Conservation (phyloP, 345 rosid genomes). For the sweet orange (Citrus sinensis) region DNA sequence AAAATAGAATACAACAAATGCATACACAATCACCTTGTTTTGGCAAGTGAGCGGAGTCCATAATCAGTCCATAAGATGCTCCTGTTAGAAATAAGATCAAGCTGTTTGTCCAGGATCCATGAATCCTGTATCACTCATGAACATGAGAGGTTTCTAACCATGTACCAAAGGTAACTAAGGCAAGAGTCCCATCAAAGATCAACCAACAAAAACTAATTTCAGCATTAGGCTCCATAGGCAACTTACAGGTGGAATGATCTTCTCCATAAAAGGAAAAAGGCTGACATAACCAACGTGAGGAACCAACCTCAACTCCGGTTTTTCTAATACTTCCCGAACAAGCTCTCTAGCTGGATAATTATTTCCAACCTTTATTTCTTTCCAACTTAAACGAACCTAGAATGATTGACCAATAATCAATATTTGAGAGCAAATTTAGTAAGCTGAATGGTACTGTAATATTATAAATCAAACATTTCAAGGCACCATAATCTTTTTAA, state of each 20-base stretch:
- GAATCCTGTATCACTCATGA: constrained; percentile 48
- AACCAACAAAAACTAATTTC: neutral
- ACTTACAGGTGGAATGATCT: constrained; percentile 86
- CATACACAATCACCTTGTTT: constrained; percentile 53
- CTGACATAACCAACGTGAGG: constrained; percentile 93
- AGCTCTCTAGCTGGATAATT: constrained; percentile 51
- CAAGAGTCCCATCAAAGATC: neutral
- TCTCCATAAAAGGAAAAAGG: constrained; percentile 89
- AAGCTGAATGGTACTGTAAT: neutral
- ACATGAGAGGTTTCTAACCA: neutral
- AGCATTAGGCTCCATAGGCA: neutral
- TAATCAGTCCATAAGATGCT: constrained; percentile 76
- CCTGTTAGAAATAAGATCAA: constrained; percentile 72
- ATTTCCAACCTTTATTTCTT: constrained; percentile 46
- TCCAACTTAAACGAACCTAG: constrained; percentile 82
- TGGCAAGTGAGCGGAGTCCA: constrained; percentile 93
- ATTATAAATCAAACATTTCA: neutral
- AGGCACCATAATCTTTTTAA: neutral
- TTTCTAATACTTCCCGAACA: constrained; percentile 68
- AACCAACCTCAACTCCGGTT: constrained; percentile 67
- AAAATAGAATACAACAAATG: constrained; percentile 1
- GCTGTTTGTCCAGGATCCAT: constrained; percentile 77
- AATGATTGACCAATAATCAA: constrained; percentile 20
- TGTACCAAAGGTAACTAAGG: neutral
- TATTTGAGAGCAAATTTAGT: neutral